These are phyloP conservation scores for Malassezia sympodialis DNA, from an alignment of 1,284 basidiomycete genomes.

Conservation along the genomic window DNA sequence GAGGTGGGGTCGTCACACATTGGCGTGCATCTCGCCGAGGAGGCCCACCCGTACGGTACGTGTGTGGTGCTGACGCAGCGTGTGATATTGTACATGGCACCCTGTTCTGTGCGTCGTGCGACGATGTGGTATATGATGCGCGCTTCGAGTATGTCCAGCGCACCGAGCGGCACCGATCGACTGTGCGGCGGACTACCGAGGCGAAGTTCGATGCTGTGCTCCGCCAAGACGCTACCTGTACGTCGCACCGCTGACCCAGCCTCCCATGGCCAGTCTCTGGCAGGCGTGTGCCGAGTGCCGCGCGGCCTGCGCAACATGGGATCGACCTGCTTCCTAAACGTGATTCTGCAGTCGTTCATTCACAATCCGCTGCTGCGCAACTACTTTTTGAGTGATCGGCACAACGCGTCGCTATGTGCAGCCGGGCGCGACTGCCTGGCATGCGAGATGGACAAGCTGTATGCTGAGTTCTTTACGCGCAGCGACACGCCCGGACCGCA, in stretches of 20 bases:
- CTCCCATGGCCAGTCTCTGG: background rate
- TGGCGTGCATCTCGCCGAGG: slow-evolving; percentile 14
- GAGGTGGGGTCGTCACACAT: slow-evolving; percentile 23
- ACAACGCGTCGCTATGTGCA: slow-evolving; percentile 60
- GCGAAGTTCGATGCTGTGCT: slow-evolving; percentile 7
- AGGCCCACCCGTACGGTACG: slow-evolving; percentile 17
- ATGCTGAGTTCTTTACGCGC: slow-evolving; percentile 52
- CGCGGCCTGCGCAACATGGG: slow-evolving; percentile 82
- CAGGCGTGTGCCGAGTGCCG: slow-evolving; percentile 52
- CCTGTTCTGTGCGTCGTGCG: slow-evolving; percentile 37
- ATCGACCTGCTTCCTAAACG: slow-evolving; percentile 89
- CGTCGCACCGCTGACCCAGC: background rate
- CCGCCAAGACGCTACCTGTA: slow-evolving; percentile 6
- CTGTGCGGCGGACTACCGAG: slow-evolving; percentile 16
- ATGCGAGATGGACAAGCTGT: slow-evolving; percentile 88
- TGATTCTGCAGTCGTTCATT: slow-evolving; percentile 79
- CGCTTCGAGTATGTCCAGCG: slow-evolving; percentile 26
- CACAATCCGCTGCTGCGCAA: slow-evolving; percentile 84
- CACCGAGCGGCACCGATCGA: slow-evolving; percentile 20
- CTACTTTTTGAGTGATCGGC: slow-evolving; percentile 79
- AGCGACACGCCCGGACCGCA: slow-evolving; percentile 54
- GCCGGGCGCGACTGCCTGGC: slow-evolving; percentile 64
- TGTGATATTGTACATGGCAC: slow-evolving; percentile 40
- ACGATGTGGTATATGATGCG: slow-evolving; percentile 38
- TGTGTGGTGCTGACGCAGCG: slow-evolving; percentile 13